Conservation (phyloP, 495 filamentous ascomycete species). For the Eremomyces bilateralis region DNA sequence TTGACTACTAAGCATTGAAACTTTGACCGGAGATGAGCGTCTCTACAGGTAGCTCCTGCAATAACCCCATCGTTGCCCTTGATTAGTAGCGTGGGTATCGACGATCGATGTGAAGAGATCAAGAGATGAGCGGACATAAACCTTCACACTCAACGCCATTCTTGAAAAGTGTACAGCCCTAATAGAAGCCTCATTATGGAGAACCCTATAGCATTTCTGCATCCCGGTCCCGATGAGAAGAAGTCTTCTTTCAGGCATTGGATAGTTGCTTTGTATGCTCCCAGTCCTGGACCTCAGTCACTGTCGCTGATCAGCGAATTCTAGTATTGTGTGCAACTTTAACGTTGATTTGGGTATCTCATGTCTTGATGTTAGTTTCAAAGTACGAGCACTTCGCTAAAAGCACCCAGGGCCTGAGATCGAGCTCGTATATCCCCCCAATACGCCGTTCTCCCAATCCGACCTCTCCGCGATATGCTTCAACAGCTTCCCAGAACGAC, state of each 20-base stretch:
- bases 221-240: slow-evolving; percentile 1
- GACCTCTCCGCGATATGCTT: slow-evolving; percentile 18
- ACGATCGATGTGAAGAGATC: too few relatives aligned
- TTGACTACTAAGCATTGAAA: too few relatives aligned
- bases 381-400: background rate
- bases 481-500: slow-evolving; percentile 18
- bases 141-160: too few relatives aligned
- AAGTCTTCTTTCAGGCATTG: slow-evolving; percentile 8
- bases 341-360: slow-evolving; percentile 14
- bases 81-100: too few relatives aligned
- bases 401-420: slow-evolving; percentile 18
- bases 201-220: slow-evolving; percentile 11
- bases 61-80: too few relatives aligned
- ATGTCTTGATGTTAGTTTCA: slow-evolving; percentile 1
- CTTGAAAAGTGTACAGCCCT: too few relatives aligned
- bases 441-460: slow-evolving; percentile 10
- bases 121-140: too few relatives aligned
- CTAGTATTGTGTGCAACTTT: slow-evolving; percentile 16
- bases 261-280: slow-evolving; percentile 13
- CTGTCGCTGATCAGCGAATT: slow-evolving; percentile 1
- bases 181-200: slow-evolving; percentile 9
- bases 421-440: slow-evolving; percentile 16
- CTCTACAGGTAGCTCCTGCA: too few relatives aligned
- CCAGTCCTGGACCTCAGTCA: background rate
- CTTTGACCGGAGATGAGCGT: too few relatives aligned